phyloP scores from a whole-genome alignment of 2,329 filamentous ascomycete species.

The Penicillium sp. region DNA sequence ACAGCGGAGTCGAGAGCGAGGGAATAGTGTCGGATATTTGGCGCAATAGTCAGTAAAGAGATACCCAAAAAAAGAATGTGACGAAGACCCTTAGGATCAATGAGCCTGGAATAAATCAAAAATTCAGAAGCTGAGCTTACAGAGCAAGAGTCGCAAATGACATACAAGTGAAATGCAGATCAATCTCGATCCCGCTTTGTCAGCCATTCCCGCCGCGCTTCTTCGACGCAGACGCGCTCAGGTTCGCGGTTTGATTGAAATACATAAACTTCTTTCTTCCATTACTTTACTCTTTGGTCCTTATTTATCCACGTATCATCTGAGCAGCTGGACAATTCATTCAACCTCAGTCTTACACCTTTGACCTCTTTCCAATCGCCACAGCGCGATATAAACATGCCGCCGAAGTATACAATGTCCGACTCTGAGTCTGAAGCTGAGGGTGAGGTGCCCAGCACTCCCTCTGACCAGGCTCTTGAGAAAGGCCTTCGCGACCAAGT shows the following conservation, averaged over 20 bases:
- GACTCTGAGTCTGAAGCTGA: conserved; percentile 32
- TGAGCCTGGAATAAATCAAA: neutral
- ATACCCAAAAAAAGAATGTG: neutral
- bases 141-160: neutral
- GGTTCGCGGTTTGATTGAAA: neutral
- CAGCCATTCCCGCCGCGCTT: conserved; percentile 9
- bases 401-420: conserved; percentile 33
- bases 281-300: neutral
- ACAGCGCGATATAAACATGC: conserved; percentile 23
- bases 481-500: conserved; percentile 42
- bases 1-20: conserved; percentile 1
- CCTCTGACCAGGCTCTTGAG: conserved; percentile 39
- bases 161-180: neutral
- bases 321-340: neutral
- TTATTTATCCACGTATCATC: neutral
- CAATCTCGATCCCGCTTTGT: conserved; percentile 17
- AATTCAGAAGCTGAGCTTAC: neutral
- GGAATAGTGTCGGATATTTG: neutral
- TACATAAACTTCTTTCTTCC: neutral
- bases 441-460: conserved; percentile 14
- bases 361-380: neutral
- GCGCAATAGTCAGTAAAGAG: neutral
- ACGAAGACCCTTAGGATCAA: neutral
- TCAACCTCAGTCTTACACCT: neutral
- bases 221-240: conserved; percentile 1